phyloP scores from a whole-genome alignment of 352 stramenopile species.

The Globisporangium lucens region DNA sequence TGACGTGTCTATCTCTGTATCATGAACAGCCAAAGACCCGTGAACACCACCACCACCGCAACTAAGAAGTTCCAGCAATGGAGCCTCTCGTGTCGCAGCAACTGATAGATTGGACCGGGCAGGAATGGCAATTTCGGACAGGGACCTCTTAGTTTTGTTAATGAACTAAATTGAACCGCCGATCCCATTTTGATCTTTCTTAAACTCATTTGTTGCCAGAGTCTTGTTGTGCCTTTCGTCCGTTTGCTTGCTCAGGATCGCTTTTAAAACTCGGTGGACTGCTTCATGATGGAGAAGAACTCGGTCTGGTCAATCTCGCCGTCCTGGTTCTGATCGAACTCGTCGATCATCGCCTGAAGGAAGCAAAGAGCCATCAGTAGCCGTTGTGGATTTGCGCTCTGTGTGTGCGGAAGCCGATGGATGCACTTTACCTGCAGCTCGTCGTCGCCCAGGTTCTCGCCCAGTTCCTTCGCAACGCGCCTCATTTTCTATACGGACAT shows the following conservation, averaged over 20 bases:
- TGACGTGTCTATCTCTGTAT: slow-evolving; percentile 10
- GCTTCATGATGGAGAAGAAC: slow-evolving; percentile 90
- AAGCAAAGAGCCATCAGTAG: not conserved
- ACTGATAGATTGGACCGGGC: slow-evolving; percentile 17
- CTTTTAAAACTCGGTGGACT: slow-evolving; percentile 65
- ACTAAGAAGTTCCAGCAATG: slow-evolving; percentile 42
- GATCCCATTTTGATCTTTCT: slow-evolving; percentile 32
- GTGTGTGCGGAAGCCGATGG: not conserved
- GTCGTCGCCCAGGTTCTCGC: slow-evolving; percentile 91
- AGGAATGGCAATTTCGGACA: slow-evolving; percentile 20
- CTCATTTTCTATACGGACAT: slow-evolving; percentile 81
- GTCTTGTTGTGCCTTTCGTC: too few species aligned
- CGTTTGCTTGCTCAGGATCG: not conserved
- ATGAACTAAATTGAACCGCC: slow-evolving; percentile 14
- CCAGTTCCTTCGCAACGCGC: slow-evolving; percentile 90
- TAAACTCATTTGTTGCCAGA: not conserved
- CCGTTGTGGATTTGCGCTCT: not conserved
- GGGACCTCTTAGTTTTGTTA: slow-evolving; percentile 3
- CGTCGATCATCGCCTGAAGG: slow-evolving; percentile 91
- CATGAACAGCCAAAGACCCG: slow-evolving; percentile 58
- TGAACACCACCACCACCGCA: slow-evolving; percentile 78
- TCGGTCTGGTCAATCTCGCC: slow-evolving; percentile 89
- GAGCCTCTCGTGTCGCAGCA: slow-evolving; percentile 11
- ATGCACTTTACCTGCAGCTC: slow-evolving; percentile 62
- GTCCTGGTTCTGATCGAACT: slow-evolving; percentile 94